phyloP scores from a whole-genome alignment of 2,329 filamentous ascomycete genomes.

The Boeremia lycopersici region DNA sequence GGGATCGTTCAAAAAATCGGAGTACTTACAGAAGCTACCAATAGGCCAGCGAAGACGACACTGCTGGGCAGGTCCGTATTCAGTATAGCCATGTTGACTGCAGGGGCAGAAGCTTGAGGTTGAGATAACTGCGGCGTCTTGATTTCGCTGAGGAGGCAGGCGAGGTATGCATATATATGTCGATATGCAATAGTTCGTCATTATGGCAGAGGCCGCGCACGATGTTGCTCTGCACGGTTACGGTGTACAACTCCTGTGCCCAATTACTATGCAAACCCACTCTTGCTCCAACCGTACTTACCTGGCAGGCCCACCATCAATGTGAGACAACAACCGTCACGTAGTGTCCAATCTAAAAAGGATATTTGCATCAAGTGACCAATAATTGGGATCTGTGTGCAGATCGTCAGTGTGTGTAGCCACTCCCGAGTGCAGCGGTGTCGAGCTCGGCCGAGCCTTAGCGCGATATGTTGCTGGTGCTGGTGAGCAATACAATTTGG shows the following conservation, averaged over 20 bases:
- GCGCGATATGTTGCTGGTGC: not conserved
- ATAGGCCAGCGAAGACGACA: constrained; percentile 14
- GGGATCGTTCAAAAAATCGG: too few relatives aligned
- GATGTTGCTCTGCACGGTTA: too few relatives aligned
- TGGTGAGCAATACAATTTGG: not conserved
- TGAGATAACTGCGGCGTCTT: not conserved
- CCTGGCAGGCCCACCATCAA: not conserved
- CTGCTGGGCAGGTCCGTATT: constrained; percentile 22
- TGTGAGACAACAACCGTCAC: not conserved
- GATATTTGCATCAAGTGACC: not conserved
- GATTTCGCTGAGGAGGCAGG: not conserved
- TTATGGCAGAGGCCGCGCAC: too few relatives aligned
- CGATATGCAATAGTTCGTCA: too few relatives aligned
- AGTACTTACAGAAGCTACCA: constrained; percentile 20
- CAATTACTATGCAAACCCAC: not conserved
- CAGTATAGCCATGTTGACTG: not conserved
- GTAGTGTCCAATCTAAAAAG: not conserved
- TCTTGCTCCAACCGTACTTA: not conserved
- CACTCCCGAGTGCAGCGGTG: not conserved
- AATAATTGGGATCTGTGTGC: not conserved
- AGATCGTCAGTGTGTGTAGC: constrained; percentile 3
- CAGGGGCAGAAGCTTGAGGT: not conserved
- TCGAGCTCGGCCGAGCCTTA: constrained; percentile 3
- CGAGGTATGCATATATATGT: not conserved
- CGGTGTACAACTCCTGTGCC: too few relatives aligned